Conservation (phyloP, 495 filamentous ascomycete genomes). For the Stereocaulon alpinum region DNA sequence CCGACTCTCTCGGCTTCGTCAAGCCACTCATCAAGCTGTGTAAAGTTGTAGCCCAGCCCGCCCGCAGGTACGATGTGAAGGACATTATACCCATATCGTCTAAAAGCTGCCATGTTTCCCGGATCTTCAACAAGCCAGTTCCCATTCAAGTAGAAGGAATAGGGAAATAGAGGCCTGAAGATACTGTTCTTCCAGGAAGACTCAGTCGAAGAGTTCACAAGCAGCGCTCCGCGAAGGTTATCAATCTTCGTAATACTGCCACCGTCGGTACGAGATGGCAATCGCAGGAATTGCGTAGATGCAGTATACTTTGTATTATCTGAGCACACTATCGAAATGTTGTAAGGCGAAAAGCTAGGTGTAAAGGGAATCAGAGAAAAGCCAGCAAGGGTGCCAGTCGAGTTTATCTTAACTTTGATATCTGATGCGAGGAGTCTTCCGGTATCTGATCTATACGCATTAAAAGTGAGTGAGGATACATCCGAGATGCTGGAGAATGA, state of each 20-base stretch:
- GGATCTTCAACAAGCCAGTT: conserved; percentile 41
- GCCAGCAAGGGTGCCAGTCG: conserved; percentile 32
- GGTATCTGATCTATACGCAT: conserved; percentile 13
- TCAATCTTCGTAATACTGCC: conserved; percentile 56
- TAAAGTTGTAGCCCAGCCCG: conserved; percentile 22
- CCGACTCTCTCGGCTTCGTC: conserved; percentile 43
- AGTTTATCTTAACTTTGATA: conserved; percentile 31
- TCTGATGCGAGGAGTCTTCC: conserved; percentile 20
- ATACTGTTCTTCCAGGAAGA: conserved; percentile 22
- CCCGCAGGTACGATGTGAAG: conserved; percentile 40
- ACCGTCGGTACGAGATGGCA: conserved; percentile 43
- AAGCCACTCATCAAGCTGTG: conserved; percentile 40
- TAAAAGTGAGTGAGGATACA: not conserved
- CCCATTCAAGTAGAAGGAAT: conserved; percentile 54
- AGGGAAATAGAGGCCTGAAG: conserved; percentile 47
- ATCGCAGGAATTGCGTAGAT: conserved; percentile 39
- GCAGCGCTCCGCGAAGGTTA: conserved; percentile 46
- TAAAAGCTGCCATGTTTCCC: conserved; percentile 33
- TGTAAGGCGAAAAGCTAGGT: conserved; percentile 39
- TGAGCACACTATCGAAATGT: conserved; percentile 20
- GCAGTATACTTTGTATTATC: conserved; percentile 33
- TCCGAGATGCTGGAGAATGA: not conserved
- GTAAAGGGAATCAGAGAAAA: conserved; percentile 39
- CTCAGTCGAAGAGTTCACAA: conserved; percentile 24
- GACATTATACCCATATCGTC: conserved; percentile 43